Conservation (phyloP, 352 stramenopile genomes). For the Aphanomyces cochlioides region DNA sequence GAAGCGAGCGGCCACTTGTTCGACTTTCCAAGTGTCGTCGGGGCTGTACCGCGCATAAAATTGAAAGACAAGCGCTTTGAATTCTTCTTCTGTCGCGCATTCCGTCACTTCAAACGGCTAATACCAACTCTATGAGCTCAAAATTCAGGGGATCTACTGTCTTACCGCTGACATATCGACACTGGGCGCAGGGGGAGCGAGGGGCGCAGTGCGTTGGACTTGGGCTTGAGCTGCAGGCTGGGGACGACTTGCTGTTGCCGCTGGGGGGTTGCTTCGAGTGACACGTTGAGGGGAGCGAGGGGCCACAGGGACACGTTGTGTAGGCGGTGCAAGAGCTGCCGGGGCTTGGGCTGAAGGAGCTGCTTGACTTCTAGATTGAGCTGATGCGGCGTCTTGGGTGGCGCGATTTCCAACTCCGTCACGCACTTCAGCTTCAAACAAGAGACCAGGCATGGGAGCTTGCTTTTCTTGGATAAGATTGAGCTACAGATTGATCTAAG, state of each 20-base stretch:
- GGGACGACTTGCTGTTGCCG: too few relatives aligned
- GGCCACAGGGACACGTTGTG: too few relatives aligned
- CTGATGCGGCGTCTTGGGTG: background rate
- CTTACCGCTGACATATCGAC: too few relatives aligned
- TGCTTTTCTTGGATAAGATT: slow-evolving; percentile 91
- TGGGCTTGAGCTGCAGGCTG: too few relatives aligned
- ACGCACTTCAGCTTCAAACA: slow-evolving; percentile 93
- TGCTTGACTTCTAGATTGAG: background rate
- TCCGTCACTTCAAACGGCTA: slow-evolving; percentile 38
- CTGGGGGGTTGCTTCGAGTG: too few relatives aligned
- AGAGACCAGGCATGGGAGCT: slow-evolving; percentile 86
- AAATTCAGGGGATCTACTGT: background rate
- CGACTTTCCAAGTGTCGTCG: slow-evolving; percentile 75
- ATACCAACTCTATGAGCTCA: background rate
- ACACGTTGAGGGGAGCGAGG: too few relatives aligned
- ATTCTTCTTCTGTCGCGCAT: slow-evolving; percentile 71
- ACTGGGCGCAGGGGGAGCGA: too few relatives aligned
- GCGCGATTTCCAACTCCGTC: slow-evolving; percentile 56
- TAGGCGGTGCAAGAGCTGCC: too few relatives aligned
- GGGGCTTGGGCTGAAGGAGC: too few relatives aligned
- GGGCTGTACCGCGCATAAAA: slow-evolving; percentile 81
- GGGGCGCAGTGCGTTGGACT: too few relatives aligned
- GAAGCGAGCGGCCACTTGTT: slow-evolving; percentile 78
- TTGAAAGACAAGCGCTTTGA: slow-evolving; percentile 50
- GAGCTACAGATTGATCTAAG: slow-evolving; percentile 35